These are phyloP conservation scores for Quercus alba DNA, from an alignment of 306 rosid genomes.

Conservation along the genomic window DNA sequence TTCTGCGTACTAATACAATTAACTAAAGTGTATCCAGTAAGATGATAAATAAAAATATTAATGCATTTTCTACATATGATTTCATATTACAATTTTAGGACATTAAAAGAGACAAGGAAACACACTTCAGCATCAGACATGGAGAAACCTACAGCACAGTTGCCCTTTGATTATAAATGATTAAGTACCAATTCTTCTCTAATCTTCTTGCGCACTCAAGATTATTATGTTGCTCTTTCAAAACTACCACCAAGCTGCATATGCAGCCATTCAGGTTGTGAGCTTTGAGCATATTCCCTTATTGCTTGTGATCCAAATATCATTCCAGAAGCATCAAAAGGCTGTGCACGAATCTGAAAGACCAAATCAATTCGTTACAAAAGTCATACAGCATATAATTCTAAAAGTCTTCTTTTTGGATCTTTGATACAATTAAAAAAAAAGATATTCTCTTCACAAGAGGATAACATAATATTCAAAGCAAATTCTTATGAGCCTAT, in stretches of 20 bases:
- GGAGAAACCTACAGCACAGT: no score
- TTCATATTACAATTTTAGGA: no score
- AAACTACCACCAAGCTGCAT: conserved; percentile 62
- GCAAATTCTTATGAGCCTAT: no score
- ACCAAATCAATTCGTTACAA: conserved; percentile 30
- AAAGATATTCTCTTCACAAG: no score
- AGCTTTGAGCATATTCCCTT: conserved; percentile 54
- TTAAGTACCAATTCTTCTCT: not conserved
- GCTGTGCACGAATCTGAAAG: conserved; percentile 53
- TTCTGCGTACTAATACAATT: not conserved
- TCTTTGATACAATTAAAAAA: not conserved
- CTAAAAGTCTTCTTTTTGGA: not conserved
- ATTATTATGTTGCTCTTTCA: conserved; percentile 59
- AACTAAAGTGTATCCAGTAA: not conserved
- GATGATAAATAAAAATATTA: no score
- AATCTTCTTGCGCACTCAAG: conserved; percentile 9
- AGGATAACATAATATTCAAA: no score
- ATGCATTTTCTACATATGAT: no score
- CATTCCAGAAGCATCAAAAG: conserved; percentile 66
- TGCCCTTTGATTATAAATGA: no score
- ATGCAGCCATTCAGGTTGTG: no score
- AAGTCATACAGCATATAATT: not conserved
- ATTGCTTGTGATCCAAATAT: conserved; percentile 66
- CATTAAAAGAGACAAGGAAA: no score
- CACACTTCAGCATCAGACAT: no score